Evolutionary conservation across 2,329 filamentous ascomycete genomes (phyloP).

Genomic region (Aspergillus clavatus): DNA sequence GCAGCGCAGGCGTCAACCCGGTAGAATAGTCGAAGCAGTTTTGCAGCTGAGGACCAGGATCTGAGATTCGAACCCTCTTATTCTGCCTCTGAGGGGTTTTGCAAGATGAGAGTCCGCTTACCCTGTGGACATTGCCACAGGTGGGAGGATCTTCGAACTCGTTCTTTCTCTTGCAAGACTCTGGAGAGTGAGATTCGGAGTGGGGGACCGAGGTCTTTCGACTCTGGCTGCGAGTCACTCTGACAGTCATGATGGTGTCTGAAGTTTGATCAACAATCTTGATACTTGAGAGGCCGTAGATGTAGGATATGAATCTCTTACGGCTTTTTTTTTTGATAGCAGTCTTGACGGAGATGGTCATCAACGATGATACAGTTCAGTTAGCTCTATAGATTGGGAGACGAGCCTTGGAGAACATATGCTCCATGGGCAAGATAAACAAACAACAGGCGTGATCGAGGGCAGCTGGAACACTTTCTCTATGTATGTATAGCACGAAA

Average conservation of each 20-base stretch:
- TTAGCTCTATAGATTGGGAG: neutral
- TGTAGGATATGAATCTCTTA: neutral
- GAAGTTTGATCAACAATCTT: neutral
- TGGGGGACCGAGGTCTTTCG: conserved; percentile 15
- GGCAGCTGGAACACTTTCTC: neutral
- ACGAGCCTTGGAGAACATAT: neutral
- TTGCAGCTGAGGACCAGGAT: conserved; percentile 32
- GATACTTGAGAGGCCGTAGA: neutral
- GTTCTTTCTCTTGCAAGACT: conserved; percentile 4
- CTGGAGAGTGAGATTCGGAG: conserved; percentile 4
- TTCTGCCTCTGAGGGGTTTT: conserved; percentile 30
- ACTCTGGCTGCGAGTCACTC: conserved; percentile 18
- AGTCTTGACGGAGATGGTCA: neutral
- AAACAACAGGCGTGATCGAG: neutral
- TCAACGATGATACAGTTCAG: neutral
- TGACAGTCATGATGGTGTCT: conserved; percentile 14
- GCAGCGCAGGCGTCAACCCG: conserved; percentile 43
- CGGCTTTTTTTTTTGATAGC: neutral
- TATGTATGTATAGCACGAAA: too few species aligned
- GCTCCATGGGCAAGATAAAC: neutral
- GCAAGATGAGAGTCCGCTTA: conserved; percentile 1
- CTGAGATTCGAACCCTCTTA: conserved; percentile 46
- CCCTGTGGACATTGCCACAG: neutral
- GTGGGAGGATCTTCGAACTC: neutral
- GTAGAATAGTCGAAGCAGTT: conserved; percentile 27